Conservation (phyloP, 2,329 filamentous ascomycete species). For the Diaporthe vaccinii region DNA sequence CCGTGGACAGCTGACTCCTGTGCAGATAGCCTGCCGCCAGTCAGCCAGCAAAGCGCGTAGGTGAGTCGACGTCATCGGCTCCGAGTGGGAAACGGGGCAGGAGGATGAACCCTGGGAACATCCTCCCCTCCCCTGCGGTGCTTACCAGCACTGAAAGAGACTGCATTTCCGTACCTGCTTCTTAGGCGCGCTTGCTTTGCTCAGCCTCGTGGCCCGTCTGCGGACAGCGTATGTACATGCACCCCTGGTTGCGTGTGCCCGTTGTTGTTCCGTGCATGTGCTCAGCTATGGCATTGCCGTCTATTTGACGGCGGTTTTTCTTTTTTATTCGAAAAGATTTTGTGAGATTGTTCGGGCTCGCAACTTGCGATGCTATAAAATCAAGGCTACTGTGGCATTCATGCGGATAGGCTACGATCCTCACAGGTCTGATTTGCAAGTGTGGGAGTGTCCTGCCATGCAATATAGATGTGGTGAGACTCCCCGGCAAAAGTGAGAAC, state of each 20-base stretch:
- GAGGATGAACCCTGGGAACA: slow-evolving; percentile 4
- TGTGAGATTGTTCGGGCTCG: background rate
- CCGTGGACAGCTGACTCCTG: slow-evolving; percentile 12
- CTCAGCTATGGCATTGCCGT: background rate
- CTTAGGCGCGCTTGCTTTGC: background rate
- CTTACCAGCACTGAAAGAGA: background rate
- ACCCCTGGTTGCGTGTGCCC: background rate
- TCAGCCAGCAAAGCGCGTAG: background rate
- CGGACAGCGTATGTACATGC: background rate
- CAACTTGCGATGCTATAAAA: background rate
- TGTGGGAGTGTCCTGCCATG: background rate
- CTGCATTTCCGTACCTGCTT: slow-evolving; percentile 6
- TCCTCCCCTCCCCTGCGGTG: background rate
- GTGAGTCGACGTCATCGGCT: background rate
- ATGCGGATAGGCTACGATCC: background rate
- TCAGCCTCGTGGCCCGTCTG: background rate
- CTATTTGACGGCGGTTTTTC: background rate
- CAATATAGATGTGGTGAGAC: too few relatives aligned
- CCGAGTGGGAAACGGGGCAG: background rate
- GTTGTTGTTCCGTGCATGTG: background rate
- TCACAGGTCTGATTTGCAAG: background rate
- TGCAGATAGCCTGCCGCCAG: background rate
- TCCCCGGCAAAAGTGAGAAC: too few relatives aligned
- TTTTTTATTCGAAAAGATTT: too few relatives aligned
- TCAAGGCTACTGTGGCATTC: background rate